Evolutionary conservation across 495 filamentous ascomycete genomes (phyloP), one percentile per base, ranked within the genome.

Genomic region (Penicillium robsamsonii): DNA sequence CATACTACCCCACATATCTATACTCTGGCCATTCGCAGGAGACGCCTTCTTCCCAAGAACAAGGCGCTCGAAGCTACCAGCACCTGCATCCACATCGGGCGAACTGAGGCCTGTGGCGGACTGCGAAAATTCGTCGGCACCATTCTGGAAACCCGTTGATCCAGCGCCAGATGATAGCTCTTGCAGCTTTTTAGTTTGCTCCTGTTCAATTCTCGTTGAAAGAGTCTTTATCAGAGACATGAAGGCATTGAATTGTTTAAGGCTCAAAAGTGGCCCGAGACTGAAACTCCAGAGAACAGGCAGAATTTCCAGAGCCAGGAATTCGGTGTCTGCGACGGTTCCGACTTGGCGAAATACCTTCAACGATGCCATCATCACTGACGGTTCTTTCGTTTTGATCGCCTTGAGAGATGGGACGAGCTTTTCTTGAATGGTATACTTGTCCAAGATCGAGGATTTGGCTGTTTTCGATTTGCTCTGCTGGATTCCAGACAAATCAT

Each of bases 351-450:
- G 81, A 60, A 97, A 85, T 11, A 97, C 91, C 25, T 84, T 82
- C 18, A 97, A 79, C 0, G 91, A 89, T 1, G 94, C 92, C 83
- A 97, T 93, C 88, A 96, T 96, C 3, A 98, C 94, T 2, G 90
- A 92, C 0, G 94, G 94, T 64, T 98, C 94, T 64, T 95, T 97
- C 0, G 94, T 98, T 68, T 97, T 97, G 70, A 98, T 97, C 1
- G 76, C 91, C 64, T 89, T 91, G 51, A 98, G 79, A 5, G 96
- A 77, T 1, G 94, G 94, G 4, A 97, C 82, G 15, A 98, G 86
- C 72, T 96, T 97, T 67, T 97, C 94, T 66, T 98, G 95, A 62
- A 97, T 89, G 1, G 94, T 97, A 62, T 91, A 96, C 68, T 97
- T 97, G 72, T 98, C 94, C 31, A 98, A 77, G 17, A 91, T 91